These are phyloP conservation scores for Vanderwaltozyma yarrowii DNA, from an alignment of 805 yeast genomes.

Conservation along the genomic window DNA sequence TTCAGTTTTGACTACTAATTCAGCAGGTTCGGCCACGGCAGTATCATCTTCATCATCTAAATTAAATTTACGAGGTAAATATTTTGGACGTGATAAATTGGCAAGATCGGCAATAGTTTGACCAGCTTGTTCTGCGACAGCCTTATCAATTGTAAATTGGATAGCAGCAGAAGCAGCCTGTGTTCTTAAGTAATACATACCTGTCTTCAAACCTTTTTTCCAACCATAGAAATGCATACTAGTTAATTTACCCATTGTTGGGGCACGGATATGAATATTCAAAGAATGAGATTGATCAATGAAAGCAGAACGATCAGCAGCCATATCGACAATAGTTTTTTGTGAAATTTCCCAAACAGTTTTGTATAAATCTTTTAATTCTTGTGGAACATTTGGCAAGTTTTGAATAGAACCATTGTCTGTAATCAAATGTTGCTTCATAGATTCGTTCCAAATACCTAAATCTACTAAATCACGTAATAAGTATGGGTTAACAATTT, in stretches of 20 bases:
- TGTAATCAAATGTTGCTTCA: slow-evolving; percentile 67
- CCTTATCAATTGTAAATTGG: slow-evolving; percentile 74
- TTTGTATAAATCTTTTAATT: slow-evolving; percentile 68
- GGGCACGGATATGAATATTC: slow-evolving; percentile 79
- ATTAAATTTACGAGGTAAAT: slow-evolving; percentile 20
- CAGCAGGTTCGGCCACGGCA: slow-evolving; percentile 6
- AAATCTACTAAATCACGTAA: slow-evolving; percentile 70
- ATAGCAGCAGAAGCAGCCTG: slow-evolving; percentile 97
- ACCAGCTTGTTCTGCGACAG: slow-evolving; percentile 92
- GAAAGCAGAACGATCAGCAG: slow-evolving; percentile 68
- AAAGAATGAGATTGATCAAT: slow-evolving; percentile 90
- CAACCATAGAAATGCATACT: slow-evolving; percentile 99
- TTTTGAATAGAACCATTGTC: slow-evolving; percentile 80
- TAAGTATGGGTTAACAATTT: slow-evolving; percentile 80
- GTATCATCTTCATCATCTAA: slow-evolving; percentile 6
- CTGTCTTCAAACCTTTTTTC: slow-evolving; percentile 97
- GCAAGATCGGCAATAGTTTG: slow-evolving; percentile 30
- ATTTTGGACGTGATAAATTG: slow-evolving; percentile 31
- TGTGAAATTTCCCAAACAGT: slow-evolving; percentile 97
- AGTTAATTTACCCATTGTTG: slow-evolving; percentile 94
- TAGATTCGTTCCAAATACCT: slow-evolving; percentile 72
- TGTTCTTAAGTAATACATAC: slow-evolving; percentile 95
- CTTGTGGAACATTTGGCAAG: slow-evolving; percentile 63
- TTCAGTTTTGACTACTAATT: slow-evolving; percentile 5
- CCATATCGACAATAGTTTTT: slow-evolving; percentile 72